Percentiles rank a stretch among this genome's conserved stretches.
These are phyloP conservation scores for Pinus albicaulis DNA, from an alignment of 75 land plant genomes.

Conservation along the genomic window DNA sequence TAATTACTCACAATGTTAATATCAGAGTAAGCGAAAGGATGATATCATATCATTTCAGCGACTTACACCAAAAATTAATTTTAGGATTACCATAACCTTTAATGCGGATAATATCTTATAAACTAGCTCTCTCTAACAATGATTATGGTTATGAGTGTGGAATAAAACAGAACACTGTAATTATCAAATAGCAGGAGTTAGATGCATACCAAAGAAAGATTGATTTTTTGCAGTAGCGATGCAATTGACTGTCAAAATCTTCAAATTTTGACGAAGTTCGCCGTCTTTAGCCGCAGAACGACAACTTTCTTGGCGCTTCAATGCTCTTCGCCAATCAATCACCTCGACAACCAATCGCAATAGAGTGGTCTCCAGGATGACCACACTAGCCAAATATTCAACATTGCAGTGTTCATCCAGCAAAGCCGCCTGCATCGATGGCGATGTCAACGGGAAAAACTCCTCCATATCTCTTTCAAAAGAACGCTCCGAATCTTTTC, in stretches of 20 bases:
- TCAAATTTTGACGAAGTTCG: slow-evolving; percentile 1
- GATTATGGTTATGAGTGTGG: too few relatives aligned
- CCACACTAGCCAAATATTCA: slow-evolving; percentile 8
- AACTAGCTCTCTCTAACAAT: too few relatives aligned
- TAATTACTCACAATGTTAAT: too few relatives aligned
- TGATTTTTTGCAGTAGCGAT: not conserved
- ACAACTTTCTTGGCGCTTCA: not conserved
- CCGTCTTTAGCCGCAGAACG: not conserved
- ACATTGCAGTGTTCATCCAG: not conserved
- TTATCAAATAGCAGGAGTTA: too few relatives aligned
- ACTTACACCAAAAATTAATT: too few relatives aligned
- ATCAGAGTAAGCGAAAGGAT: too few relatives aligned
- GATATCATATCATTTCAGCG: too few relatives aligned
- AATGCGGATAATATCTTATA: too few relatives aligned
- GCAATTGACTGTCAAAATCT: not conserved
- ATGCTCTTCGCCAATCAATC: not conserved
- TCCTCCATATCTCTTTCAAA: not conserved
- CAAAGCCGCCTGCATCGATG: not conserved
- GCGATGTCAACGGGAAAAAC: not conserved
- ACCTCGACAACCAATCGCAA: slow-evolving; percentile 4
- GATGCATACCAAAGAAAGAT: not conserved
- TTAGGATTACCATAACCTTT: too few relatives aligned
- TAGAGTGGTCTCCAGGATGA: not conserved
- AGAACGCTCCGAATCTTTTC: not conserved
- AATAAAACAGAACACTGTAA: too few relatives aligned